phyloP scores from a whole-genome alignment of 768 basidiomycete species.

The Polyporus arcularius region DNA sequence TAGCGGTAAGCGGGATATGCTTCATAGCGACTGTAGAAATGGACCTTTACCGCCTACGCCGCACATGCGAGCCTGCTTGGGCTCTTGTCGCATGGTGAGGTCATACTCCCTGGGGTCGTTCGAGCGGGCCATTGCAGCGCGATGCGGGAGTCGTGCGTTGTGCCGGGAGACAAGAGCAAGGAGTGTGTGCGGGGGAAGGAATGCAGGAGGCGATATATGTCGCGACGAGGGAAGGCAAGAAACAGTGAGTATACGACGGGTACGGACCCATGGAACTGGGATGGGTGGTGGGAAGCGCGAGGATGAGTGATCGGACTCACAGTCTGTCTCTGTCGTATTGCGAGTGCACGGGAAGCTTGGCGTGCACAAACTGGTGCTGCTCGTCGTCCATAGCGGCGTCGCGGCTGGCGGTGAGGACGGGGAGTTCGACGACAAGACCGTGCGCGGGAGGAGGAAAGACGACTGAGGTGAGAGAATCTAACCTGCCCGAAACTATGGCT shows the following conservation, averaged over 20 bases:
- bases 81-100: slow-evolving; percentile 85
- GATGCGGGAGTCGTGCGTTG: background rate
- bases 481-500: slow-evolving; percentile 8
- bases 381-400: slow-evolving; percentile 25
- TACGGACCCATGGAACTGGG: slow-evolving; percentile 22
- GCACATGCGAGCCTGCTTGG: slow-evolving; percentile 90
- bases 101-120: slow-evolving; percentile 71
- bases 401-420: slow-evolving; percentile 2
- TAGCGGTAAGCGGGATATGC: slow-evolving; percentile 7
- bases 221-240: slow-evolving; percentile 12
- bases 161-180: slow-evolving; percentile 1
- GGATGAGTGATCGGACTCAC: slow-evolving; percentile 29
- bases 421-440: background rate
- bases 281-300: slow-evolving; percentile 17
- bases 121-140: slow-evolving; percentile 20
- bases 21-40: slow-evolving; percentile 16
- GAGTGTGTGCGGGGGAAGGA: slow-evolving; percentile 19
- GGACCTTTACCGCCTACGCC: slow-evolving; percentile 80
- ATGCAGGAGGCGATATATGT: slow-evolving; percentile 17
- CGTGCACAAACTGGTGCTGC: slow-evolving; percentile 26
- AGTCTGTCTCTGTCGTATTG: slow-evolving; percentile 39
- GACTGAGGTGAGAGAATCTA: slow-evolving; percentile 5
- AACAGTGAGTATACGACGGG: slow-evolving; percentile 17
- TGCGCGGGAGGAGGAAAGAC: background rate
- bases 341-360: slow-evolving; percentile 25